Evolutionary conservation across 331 rosid genomes (phyloP).

Genomic region (Pyracantha coccinea): DNA sequence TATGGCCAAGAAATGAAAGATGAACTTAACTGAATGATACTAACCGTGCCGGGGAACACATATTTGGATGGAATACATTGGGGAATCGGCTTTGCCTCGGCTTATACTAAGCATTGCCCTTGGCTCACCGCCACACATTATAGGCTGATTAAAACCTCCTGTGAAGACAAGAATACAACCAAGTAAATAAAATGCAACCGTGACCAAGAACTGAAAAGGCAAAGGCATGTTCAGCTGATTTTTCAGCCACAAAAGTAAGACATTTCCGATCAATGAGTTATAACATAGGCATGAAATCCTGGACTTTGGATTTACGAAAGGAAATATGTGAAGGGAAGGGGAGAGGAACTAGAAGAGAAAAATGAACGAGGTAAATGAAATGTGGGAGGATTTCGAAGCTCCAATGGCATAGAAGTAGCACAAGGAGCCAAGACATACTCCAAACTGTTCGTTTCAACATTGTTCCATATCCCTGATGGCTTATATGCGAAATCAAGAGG

Average conservation of each 20-base stretch:
- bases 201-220: not conserved
- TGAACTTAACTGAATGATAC: constrained; percentile 6
- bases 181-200: not conserved
- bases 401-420: not conserved
- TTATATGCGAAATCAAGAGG: not conserved
- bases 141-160: constrained; percentile 98
- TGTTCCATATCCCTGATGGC: not conserved
- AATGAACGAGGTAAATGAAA: not conserved
- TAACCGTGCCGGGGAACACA: constrained; percentile 85
- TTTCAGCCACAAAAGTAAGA: not conserved
- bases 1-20: not conserved
- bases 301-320: too few species aligned
- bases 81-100: constrained; percentile 84
- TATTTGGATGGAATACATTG: constrained; percentile 74
- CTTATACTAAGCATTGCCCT: constrained; percentile 70
- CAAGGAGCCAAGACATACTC: constrained; percentile 11
- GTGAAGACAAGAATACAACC: not conserved
- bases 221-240: too few species aligned
- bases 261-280: too few species aligned
- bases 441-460: not conserved
- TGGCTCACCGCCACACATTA: constrained; percentile 95
- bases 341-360: not conserved
- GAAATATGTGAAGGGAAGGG: not conserved
- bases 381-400: not conserved
- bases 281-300: too few species aligned